Conservation (phyloP, 75 land plant genomes). For the Isoetes taiwanensis region DNA sequence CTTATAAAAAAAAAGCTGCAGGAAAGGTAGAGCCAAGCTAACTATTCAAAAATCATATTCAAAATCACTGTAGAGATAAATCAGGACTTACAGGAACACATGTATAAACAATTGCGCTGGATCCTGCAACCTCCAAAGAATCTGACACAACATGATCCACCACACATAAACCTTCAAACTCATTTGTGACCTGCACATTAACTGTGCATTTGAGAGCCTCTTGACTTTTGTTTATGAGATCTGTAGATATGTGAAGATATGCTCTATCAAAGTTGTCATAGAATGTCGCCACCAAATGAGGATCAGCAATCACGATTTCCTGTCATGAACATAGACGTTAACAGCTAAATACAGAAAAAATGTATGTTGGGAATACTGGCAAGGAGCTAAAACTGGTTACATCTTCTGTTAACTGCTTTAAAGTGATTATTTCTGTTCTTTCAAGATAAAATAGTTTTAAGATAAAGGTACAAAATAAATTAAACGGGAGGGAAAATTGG, state of each 20-base stretch:
- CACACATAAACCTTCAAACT: slow-evolving; percentile 39
- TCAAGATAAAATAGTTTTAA: no score
- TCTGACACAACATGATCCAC: slow-evolving; percentile 47
- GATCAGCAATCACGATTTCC: slow-evolving; percentile 80
- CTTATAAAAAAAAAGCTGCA: slow-evolving; percentile 73
- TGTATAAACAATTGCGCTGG: slow-evolving; percentile 36
- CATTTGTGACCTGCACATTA: slow-evolving; percentile 56
- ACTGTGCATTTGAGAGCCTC: slow-evolving; percentile 46
- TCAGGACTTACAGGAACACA: slow-evolving; percentile 53
- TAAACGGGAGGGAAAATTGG: no score
- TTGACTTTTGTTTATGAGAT: slow-evolving; percentile 53
- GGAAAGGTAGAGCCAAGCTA: background rate
- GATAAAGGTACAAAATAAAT: no score
- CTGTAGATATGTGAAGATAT: slow-evolving; percentile 58
- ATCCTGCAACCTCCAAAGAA: slow-evolving; percentile 38
- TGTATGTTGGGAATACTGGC: no score
- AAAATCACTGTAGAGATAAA: background rate
- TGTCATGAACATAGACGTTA: slow-evolving; percentile 15
- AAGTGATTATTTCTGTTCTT: no score
- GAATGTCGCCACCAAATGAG: slow-evolving; percentile 86
- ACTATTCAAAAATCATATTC: background rate
- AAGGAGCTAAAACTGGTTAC: no score
- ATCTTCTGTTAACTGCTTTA: no score
- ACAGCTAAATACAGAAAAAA: background rate
- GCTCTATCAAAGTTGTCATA: slow-evolving; percentile 61